These are phyloP conservation scores for Solanum verrucosum DNA, from an alignment of 257 asterid species.

Conservation along the genomic window DNA sequence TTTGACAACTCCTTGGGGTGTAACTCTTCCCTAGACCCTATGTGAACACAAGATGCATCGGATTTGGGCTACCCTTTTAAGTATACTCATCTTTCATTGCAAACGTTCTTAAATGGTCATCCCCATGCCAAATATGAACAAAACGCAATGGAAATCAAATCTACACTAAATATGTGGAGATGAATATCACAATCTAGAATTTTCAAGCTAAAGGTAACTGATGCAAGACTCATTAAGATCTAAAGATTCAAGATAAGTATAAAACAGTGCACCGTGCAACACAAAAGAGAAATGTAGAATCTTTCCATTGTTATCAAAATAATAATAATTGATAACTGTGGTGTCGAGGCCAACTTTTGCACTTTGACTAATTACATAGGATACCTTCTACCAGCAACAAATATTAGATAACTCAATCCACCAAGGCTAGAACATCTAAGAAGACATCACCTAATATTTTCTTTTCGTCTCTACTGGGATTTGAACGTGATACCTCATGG, in stretches of 20 bases:
- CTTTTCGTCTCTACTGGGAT: not conserved
- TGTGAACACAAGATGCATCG: not conserved
- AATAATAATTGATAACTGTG: not conserved
- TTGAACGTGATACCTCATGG: not conserved
- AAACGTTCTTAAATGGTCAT: not conserved
- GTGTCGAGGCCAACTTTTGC: not conserved
- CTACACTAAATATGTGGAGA: not conserved
- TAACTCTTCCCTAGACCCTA: not conserved
- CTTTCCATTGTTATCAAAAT: not conserved
- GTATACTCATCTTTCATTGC: not conserved
- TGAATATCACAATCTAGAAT: not conserved
- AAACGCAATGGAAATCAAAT: not conserved
- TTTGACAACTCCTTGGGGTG: not conserved
- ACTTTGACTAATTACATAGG: fast-evolving
- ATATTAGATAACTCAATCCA: not conserved
- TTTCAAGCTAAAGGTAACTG: not conserved
- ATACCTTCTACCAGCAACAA: not conserved
- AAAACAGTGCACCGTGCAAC: not conserved
- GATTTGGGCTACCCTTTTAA: not conserved
- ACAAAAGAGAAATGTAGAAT: not conserved
- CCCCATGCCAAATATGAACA: not conserved
- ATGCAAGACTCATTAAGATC: not conserved
- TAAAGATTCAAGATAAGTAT: not conserved
- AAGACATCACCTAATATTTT: not conserved
- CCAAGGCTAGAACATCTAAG: not conserved